Percentiles rank a stretch among this genome's conserved stretches.
These are phyloP conservation scores for Fusarium buharicum DNA, from an alignment of 2,329 filamentous ascomycete species.

Conservation along the genomic window DNA sequence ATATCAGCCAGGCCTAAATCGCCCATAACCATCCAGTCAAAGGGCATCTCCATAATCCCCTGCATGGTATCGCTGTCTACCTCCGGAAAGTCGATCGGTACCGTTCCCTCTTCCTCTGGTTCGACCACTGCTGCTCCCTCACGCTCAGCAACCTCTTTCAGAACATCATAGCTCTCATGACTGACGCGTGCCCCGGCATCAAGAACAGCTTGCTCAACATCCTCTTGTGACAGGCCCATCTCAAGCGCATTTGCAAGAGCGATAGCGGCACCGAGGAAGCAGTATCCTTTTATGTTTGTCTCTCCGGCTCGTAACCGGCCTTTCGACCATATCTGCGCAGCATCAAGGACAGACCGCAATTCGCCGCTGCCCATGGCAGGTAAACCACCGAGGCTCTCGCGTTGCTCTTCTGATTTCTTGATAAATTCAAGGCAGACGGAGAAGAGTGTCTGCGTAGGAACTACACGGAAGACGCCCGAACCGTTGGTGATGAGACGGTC, in stretches of 20 bases:
- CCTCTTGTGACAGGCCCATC: constrained; percentile 42
- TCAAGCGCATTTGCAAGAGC: constrained; percentile 52
- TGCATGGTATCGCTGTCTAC: constrained; percentile 34
- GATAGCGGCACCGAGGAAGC: constrained; percentile 49
- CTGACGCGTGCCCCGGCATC: constrained; percentile 38
- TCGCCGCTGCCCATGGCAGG: constrained; percentile 49
- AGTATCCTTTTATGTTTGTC: constrained; percentile 56
- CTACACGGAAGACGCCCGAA: constrained; percentile 56
- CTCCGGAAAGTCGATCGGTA: constrained; percentile 2
- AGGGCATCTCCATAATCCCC: constrained; percentile 40
- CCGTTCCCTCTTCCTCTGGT: constrained; percentile 16
- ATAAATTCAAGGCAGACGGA: constrained; percentile 60
- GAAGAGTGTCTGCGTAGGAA: constrained; percentile 54
- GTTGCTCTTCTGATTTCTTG: constrained; percentile 57
- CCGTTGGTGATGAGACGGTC: constrained; percentile 54
- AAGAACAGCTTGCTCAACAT: constrained; percentile 49
- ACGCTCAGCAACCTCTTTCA: constrained; percentile 50
- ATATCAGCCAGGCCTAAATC: constrained; percentile 41
- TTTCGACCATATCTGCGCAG: constrained; percentile 48
- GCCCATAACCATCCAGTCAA: constrained; percentile 42
- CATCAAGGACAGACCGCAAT: constrained; percentile 47
- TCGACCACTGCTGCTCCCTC: constrained; percentile 32
- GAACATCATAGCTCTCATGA: constrained; percentile 46
- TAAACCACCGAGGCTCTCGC: constrained; percentile 44
- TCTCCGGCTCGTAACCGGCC: constrained; percentile 54